Base-by-base conservation (phyloP, 2,329 filamentous ascomycete species). In the Colletotrichum somersetense region DNA sequence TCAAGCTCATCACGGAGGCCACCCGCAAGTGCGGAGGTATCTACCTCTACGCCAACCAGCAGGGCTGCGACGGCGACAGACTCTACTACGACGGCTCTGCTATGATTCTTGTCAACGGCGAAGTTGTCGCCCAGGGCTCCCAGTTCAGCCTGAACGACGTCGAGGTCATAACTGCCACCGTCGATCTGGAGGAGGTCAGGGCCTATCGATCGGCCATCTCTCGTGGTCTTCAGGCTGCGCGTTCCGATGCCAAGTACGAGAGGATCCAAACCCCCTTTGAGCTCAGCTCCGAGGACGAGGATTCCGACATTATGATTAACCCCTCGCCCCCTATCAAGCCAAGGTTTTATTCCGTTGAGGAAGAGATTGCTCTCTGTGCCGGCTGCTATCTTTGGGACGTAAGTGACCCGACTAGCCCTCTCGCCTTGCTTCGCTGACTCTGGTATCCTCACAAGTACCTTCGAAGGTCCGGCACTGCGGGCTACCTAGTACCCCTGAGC, bases 171-270 rank as follows among this genome's bases (percentile, higher is more conserved):
- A 88, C 86, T 6, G 91, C 91, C 3, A 92, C 90, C 0, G 84
- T 93, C 8, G 91, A 93, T 75, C 82, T 93, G 2, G 93, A 96
- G 76, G 90, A 93, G 74, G 92, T 96, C 7, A 84, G 91, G 42
- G 83, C 86, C 1, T 91, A 86, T 75, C 84, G 92, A 0, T 88
- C 82, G n/a, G 82, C 85, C 0, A 84, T 87, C 11, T 88, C 87
- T 16, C 84, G 90, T 66, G 87, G 87, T 8, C 77, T 89, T 30
- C 91, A 93, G 77, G 87, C 89, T 10, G 85, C 88, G 68, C 77
- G 79, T 52, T 80, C 83, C 2, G 80, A 83, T 0, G 81, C 82
- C 35, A 78, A 81, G 10, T 89, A 91, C 68, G 77, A 82, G 66
- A 78, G 84, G 35, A 82, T 86, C 52, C 79, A 86, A 75, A 81